Conservation (phyloP, 2,329 filamentous ascomycete genomes). For the Xylaria sp. region DNA sequence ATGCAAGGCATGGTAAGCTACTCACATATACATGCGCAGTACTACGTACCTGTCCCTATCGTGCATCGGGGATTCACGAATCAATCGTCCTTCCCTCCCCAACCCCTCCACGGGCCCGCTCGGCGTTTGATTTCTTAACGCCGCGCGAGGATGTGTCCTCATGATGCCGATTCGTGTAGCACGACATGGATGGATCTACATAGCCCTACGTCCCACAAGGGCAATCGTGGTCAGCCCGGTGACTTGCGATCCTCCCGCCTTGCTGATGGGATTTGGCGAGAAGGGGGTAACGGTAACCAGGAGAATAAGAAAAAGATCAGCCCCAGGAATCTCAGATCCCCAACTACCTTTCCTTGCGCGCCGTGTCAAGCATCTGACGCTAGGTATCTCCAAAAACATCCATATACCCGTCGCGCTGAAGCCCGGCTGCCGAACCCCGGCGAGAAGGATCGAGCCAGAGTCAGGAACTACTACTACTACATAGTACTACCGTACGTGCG, state of each 20-base stretch:
- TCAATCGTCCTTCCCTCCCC: neutral
- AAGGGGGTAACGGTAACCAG: neutral
- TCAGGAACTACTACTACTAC: no score
- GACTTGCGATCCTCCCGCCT: neutral
- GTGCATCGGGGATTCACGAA: neutral
- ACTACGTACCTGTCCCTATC: no score
- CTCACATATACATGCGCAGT: neutral
- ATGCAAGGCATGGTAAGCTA: neutral
- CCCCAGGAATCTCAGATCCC: no score
- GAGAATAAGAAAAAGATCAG: neutral
- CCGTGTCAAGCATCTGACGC: no score
- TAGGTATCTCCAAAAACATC: no score
- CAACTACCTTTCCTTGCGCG: no score
- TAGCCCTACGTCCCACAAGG: neutral
- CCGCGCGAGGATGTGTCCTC: neutral
- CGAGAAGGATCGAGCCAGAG: no score
- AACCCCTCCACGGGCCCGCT: neutral
- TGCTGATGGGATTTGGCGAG: neutral
- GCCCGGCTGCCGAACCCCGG: no score
- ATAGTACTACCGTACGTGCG: neutral
- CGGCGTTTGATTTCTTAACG: neutral
- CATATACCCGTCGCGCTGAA: no score
- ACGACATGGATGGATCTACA: neutral
- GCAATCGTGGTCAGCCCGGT: neutral
- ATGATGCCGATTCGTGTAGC: neutral